These are phyloP conservation scores for Paspalum notatum DNA, from an alignment of 176 grass and related monocot genomes.

Conservation along the genomic window DNA sequence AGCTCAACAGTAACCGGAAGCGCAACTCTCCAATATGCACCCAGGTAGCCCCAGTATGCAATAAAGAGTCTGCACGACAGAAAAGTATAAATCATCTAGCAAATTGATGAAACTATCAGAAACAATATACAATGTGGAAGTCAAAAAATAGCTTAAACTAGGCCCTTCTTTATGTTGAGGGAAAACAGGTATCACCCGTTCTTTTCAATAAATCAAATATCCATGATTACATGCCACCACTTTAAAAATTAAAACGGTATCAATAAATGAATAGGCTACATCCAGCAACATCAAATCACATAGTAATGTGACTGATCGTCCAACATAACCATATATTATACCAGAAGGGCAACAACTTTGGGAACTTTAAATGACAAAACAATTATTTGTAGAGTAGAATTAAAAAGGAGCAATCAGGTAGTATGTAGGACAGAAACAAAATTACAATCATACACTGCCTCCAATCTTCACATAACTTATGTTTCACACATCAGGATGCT, in stretches of 20 bases:
- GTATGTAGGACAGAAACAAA: background rate
- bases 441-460: background rate
- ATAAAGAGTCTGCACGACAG: conserved; percentile 61
- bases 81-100: background rate
- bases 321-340: conserved; percentile 5
- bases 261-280: background rate
- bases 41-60: conserved; percentile 88
- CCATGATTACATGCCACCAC: background rate
- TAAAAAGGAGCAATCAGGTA: background rate
- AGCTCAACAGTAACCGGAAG: conserved; percentile 72
- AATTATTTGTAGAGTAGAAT: background rate
- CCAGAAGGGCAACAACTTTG: background rate
- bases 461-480: no score
- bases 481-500: no score
- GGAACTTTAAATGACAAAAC: background rate
- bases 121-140: conserved; percentile 5
- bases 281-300: background rate
- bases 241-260: background rate
- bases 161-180: conserved; percentile 3
- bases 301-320: background rate
- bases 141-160: conserved; percentile 1
- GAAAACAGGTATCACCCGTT: conserved; percentile 8
- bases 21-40: conserved; percentile 82
- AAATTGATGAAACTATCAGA: background rate
- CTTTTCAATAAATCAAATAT: background rate